Base-by-base conservation (phyloP, 1,284 basidiomycete genomes). In the Pseudozyma pruni region DNA sequence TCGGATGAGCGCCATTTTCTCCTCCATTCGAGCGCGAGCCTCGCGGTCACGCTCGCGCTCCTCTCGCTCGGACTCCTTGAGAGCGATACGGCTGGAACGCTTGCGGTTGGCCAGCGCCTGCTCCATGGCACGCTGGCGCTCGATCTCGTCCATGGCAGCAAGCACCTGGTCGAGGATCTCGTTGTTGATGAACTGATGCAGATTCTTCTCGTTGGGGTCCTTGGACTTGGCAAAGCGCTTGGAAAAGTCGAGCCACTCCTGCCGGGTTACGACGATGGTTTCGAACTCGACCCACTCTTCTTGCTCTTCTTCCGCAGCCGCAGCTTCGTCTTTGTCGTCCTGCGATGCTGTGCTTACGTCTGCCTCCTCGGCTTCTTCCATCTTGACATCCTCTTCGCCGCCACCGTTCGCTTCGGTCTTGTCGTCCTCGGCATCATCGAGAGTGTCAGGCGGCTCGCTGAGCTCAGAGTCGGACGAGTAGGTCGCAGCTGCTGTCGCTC, bases 61-160 rank as follows among this genome's bases (percentile, higher is more conserved):
- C 43, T 90, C 89, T 76, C 90, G 89, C 61, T 85, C 85, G 5
- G 85, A 81, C 70, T 86, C 86, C 25, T 83, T 81, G 40, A 83
- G 81, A 1, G 91, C 91, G 57, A 94, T 88, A 32, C 92, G 90
- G 39, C 90, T 90, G 2, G 91, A 92, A 25, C 91, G 88, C 82
- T 94, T 94, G 56, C 91, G 88, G 61, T 89, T 89, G 22, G 88
- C 87, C 13, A 92, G 83, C 4, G 90, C 89, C 53, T 83, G 79
- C 57, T 86, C 84, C 48, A 90, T 87, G 68, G 90, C 89, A 42
- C 89, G 59, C 62, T 44, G 86, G 86, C 46, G 63, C 38, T 81
- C 72, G 58, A 63, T 60, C 60, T 75, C 71, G 85, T 86, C 11
- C 85, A 86, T 76, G 6, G 79, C 83, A 19, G 87, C 82, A 31